These are phyloP conservation scores for Lodderomyces elongisporus DNA, from an alignment of 1,139 yeast genomes.

Conservation along the genomic window DNA sequence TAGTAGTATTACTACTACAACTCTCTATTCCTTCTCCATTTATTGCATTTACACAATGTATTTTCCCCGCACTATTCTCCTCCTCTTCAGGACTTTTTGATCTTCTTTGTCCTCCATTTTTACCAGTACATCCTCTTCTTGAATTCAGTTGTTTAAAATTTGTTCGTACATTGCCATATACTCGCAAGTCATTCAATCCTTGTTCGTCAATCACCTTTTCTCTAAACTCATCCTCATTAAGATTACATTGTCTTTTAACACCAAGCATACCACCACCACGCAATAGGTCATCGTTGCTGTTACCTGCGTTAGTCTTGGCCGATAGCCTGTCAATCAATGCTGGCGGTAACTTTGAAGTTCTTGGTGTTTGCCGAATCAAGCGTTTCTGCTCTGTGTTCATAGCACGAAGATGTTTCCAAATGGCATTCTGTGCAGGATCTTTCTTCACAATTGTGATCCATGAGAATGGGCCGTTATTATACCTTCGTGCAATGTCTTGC, in stretches of 20 bases:
- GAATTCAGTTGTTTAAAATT: conserved; percentile 7
- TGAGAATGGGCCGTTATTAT: conserved; percentile 36
- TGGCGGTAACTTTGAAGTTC: conserved; percentile 1
- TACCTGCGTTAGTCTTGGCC: background rate
- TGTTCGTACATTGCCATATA: conserved; percentile 17
- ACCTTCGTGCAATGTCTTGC: conserved; percentile 21
- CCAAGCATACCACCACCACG: conserved; percentile 2
- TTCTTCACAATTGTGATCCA: conserved; percentile 35
- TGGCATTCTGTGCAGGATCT: conserved; percentile 25
- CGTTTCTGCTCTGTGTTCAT: conserved; percentile 5
- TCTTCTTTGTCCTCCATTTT: background rate
- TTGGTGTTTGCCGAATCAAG: conserved; percentile 13
- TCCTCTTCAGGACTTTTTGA: background rate
- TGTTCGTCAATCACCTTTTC: conserved; percentile 26
- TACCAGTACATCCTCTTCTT: conserved; percentile 6
- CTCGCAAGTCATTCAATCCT: conserved; percentile 25
- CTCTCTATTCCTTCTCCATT: background rate
- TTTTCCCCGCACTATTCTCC: background rate
- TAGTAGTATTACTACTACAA: background rate
- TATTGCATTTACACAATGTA: too few species aligned
- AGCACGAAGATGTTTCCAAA: conserved; percentile 13
- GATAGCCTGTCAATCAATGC: background rate
- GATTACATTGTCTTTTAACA: background rate
- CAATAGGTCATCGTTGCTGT: background rate
- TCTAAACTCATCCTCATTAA: conserved; percentile 17